A percentile compares a stretch with the other conserved stretches of the same genome.
phyloP scores from a whole-genome alignment of 2,329 filamentous ascomycete species.

The Colletotrichum theobromicola region DNA sequence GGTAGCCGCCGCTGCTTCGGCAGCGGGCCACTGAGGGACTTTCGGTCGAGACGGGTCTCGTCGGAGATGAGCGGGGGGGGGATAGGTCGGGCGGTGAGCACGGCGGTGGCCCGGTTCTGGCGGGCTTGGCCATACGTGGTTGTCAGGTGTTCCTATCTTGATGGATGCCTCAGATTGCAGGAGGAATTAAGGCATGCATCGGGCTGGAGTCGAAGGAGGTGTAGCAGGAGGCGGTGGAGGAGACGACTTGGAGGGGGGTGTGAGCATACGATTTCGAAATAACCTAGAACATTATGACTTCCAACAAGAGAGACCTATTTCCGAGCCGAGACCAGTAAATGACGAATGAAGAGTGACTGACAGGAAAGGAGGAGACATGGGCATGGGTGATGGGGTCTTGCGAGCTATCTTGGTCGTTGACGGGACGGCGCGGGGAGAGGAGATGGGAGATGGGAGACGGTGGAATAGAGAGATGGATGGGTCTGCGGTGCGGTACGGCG shows the following conservation, averaged over 20 bases:
- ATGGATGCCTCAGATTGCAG: conserved; percentile 7
- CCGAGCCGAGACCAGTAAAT: not conserved
- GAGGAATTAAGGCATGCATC: conserved; percentile 12
- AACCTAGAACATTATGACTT: conserved; percentile 17
- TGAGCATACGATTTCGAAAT: conserved; percentile 17
- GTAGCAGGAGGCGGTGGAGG: conserved; percentile 15
- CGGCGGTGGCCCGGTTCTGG: conserved; percentile 18
- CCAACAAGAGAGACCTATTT: conserved; percentile 10
- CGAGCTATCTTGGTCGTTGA: not conserved
- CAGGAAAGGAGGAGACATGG: not conserved
- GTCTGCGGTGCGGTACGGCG: not conserved
- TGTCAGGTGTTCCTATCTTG: not conserved
- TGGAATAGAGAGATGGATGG: too few species aligned
- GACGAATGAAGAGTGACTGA: conserved; percentile 5
- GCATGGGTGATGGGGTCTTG: not conserved
- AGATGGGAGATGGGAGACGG: not conserved
- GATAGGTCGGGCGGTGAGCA: conserved; percentile 17
- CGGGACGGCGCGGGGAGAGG: conserved; percentile 14
- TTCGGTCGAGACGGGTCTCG: conserved; percentile 20
- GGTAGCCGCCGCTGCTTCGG: conserved; percentile 15
- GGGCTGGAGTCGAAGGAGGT: not conserved
- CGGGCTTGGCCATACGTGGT: conserved; percentile 18
- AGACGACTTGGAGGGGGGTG: not conserved
- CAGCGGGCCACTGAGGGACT: conserved; percentile 20
- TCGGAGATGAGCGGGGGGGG: conserved; percentile 19